Evolutionary conservation across 73 alveolate species (phyloP), one percentile per base, ranked within the genome.

Genomic region (Effrenium voratum): DNA sequence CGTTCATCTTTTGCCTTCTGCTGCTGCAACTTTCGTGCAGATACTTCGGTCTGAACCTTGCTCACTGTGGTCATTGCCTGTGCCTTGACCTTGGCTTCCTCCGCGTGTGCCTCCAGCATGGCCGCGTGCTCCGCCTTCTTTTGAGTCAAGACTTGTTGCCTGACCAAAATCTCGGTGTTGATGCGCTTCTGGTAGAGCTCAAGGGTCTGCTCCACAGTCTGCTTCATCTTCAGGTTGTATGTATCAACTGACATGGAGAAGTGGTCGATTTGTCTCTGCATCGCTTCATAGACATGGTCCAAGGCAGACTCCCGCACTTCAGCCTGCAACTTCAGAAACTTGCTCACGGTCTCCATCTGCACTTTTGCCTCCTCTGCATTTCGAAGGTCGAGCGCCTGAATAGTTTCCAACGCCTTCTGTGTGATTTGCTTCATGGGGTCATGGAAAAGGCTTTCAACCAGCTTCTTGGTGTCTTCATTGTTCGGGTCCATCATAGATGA

Each of bases 1-100:
- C 76, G 76, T 63, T 63, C 76, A 63, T 63, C 76, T 63, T 63
- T 63, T 63, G 76, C 76, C 76, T 63, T 63, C 76, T 63, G 76
- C 76, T 63, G 76, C 76, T 63, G 76, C 76, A 63, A 63, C 76
- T 63, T 63, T 63, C 76, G 76, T 63, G 76, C 76, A 63, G 76
- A 63, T 63, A 24, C 76, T 63, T 63, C 76, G 76, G 76, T 63
- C 76, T 63, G 76, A 32, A 24, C 76, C 76, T 63, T 63, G 76
- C 76, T 63, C 76, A 63, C 5, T 13, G 76, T 63, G 76, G 15
- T 38, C 76, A 63, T 63, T 63, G 76, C 76, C 76, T 24, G 41
- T 24, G 76, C 76, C 30, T 63, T 63, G 41, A 63, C 76, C 76
- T 63, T 63, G 76, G 76, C 30, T 63, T 63, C 76, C 76, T 63